Evolutionary conservation across 176 grass and related monocot genomes (phyloP).

Genomic region (Oryza officinalis): DNA sequence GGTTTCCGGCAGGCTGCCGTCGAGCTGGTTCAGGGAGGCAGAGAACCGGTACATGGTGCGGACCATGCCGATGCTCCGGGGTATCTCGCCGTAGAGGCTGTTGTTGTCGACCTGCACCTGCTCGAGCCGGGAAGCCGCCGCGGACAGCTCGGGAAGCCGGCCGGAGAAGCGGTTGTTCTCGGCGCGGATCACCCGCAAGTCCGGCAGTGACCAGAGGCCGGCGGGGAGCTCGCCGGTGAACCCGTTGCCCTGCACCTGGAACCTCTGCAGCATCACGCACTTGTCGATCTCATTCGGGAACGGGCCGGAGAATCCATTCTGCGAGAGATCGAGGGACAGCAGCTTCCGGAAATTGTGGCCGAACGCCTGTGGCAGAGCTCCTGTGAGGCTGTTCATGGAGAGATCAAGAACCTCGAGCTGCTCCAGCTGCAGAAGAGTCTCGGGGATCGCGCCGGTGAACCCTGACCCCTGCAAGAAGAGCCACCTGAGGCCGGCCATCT

Average conservation of each 20-base stretch:
- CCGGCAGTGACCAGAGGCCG: slow-evolving; percentile 68
- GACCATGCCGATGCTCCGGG: slow-evolving; percentile 52
- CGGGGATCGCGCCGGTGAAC: slow-evolving; percentile 57
- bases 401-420: slow-evolving; percentile 66
- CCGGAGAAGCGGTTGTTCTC: slow-evolving; percentile 65
- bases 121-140: slow-evolving; percentile 52
- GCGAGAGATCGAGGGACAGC: slow-evolving; percentile 54
- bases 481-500: slow-evolving; percentile 46
- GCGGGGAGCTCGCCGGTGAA: slow-evolving; percentile 61
- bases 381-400: slow-evolving; percentile 67
- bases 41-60: slow-evolving; percentile 77
- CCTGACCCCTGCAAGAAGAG: slow-evolving; percentile 63
- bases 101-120: slow-evolving; percentile 83
- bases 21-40: slow-evolving; percentile 61
- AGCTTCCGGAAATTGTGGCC: slow-evolving; percentile 54
- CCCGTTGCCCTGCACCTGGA: slow-evolving; percentile 67
- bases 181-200: slow-evolving; percentile 56
- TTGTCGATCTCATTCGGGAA: slow-evolving; percentile 54
- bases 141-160: slow-evolving; percentile 43
- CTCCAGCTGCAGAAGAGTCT: slow-evolving; percentile 40
- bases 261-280: slow-evolving; percentile 59
- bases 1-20: slow-evolving; percentile 60
- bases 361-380: slow-evolving; percentile 53
- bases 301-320: slow-evolving; percentile 53
- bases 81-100: slow-evolving; percentile 58